phyloP scores from a whole-genome alignment of 345 rosid species.

The thale cress (Arabidopsis thaliana) region TAIR10.1 NC_003070.9:867001-867500 shows the following conservation, averaged over 20 bases:
- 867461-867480: slow-evolving; percentile 52
- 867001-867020: background rate
- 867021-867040: background rate
- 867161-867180: background rate
- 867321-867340: background rate
- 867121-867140: background rate
- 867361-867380: background rate
- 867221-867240: slow-evolving; percentile 5
- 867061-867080: background rate
- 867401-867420: slow-evolving; percentile 44
- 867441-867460: slow-evolving; percentile 47
- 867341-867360: slow-evolving; percentile 8
- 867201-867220: background rate
- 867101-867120: slow-evolving; percentile 2
- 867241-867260: background rate
- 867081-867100: background rate
- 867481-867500: slow-evolving; percentile 38
- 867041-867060: background rate
- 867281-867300: slow-evolving; percentile 11
- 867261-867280: slow-evolving; percentile 3
- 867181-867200: background rate
- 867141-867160: background rate
- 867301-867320: background rate
- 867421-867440: slow-evolving; percentile 48
- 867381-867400: background rate